Percentiles rank a stretch among this genome's conserved stretches.
Conservation (phyloP, 345 rosid species). For the Bruguiera parviflora region DNA sequence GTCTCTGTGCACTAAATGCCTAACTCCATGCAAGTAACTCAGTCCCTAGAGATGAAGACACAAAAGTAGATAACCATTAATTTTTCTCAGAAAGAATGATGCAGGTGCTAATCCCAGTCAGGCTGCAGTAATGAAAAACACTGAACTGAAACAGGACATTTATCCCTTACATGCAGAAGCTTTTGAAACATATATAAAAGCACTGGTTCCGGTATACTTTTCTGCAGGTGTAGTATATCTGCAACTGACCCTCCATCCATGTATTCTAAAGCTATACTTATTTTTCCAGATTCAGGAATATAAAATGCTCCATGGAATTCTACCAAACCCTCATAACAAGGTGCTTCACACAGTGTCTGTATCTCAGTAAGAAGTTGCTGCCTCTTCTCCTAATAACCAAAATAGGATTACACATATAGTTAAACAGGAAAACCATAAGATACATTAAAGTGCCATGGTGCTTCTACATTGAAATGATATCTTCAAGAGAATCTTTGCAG, state of each 20-base stretch:
- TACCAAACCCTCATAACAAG: conserved; percentile 85
- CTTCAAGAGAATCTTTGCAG: not conserved
- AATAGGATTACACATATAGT: not conserved
- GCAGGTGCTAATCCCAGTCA: not conserved
- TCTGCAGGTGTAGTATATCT: conserved; percentile 58
- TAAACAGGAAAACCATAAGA: not conserved
- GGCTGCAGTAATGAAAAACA: conserved; percentile 14
- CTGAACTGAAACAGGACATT: conserved; percentile 2
- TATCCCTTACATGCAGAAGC: conserved; percentile 62
- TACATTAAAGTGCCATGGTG: not conserved
- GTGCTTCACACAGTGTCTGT: conserved; percentile 89
- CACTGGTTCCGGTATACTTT: conserved; percentile 76
- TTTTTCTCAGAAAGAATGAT: conserved; percentile 12
- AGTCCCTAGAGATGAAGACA: conserved; percentile 53
- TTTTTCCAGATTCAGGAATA: conserved; percentile 88
- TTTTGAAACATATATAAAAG: conserved; percentile 86
- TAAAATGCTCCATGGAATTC: conserved; percentile 96
- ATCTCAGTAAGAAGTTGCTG: conserved; percentile 93
- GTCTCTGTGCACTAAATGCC: conserved; percentile 94
- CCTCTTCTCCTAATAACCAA: conserved; percentile 70
- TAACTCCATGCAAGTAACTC: conserved; percentile 81
- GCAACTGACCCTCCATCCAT: conserved; percentile 98
- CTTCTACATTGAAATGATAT: conserved; percentile 7
- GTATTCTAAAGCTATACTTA: conserved; percentile 94
- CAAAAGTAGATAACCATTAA: not conserved